Conservation (phyloP, 106 monocot species). For the Chionographis japonica region DNA sequence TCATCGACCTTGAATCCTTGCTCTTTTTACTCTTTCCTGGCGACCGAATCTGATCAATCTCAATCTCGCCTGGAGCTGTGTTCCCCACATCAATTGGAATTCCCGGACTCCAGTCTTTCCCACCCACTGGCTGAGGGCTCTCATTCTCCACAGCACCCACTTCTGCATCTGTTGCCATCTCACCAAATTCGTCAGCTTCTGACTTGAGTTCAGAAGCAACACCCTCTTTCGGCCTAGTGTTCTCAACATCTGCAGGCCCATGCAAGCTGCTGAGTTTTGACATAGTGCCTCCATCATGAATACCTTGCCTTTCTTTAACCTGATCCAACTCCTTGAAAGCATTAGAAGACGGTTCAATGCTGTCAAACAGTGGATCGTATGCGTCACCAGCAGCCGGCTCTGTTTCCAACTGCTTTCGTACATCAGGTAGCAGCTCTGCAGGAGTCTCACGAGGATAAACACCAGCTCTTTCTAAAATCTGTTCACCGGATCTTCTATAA, state of each 20-base stretch:
- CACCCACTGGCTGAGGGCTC: conserved; percentile 52
- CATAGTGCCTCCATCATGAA: conserved; percentile 14
- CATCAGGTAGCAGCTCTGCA: conserved; percentile 11
- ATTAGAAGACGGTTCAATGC: conserved; percentile 64
- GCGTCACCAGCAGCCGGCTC: conserved; percentile 30
- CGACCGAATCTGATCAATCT: conserved; percentile 48
- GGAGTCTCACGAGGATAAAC: conserved; percentile 19
- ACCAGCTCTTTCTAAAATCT: conserved; percentile 17
- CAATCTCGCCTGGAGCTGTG: conserved; percentile 38
- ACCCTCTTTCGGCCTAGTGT: conserved; percentile 14
- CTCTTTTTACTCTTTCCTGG: conserved; percentile 55
- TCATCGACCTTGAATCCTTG: conserved; percentile 79
- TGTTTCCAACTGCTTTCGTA: conserved; percentile 15
- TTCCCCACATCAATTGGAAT: conserved; percentile 40
- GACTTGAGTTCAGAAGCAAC: conserved; percentile 11
- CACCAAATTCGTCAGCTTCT: conserved; percentile 73
- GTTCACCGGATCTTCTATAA: conserved; percentile 4
- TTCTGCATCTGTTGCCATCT: conserved; percentile 69
- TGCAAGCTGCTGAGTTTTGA: conserved; percentile 19
- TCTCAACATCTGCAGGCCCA: conserved; percentile 14
- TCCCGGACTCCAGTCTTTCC: conserved; percentile 53
- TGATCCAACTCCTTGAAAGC: conserved; percentile 21
- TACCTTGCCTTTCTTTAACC: conserved; percentile 13
- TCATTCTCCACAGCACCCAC: conserved; percentile 77
- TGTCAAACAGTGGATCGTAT: conserved; percentile 92